A percentile compares a stretch with the other conserved stretches of the same genome.
Evolutionary conservation across 352 stramenopile genomes (phyloP).

Genomic region (Phytophthora palmivora): DNA sequence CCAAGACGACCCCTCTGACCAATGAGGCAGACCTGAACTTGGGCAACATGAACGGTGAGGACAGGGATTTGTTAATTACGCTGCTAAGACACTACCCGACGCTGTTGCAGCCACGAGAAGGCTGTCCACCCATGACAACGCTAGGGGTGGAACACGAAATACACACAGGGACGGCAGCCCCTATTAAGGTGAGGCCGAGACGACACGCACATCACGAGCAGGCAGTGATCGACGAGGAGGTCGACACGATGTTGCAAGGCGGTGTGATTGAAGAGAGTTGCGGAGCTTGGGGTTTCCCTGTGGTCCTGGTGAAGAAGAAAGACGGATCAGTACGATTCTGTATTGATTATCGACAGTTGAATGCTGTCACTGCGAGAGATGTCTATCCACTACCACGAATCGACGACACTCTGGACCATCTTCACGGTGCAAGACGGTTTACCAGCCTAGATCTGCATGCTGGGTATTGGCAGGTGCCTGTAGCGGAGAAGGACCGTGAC

Average conservation of each 20-base stretch:
- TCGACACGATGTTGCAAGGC: constrained; percentile 23
- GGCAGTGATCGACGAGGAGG: constrained; percentile 14
- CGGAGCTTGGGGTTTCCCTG: constrained; percentile 27
- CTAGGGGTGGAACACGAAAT: neutral
- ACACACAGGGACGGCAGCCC: neutral
- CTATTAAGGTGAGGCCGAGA: neutral
- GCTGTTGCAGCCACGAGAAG: neutral
- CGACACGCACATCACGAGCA: constrained; percentile 7
- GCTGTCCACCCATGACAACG: neutral
- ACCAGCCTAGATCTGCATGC: constrained; percentile 24
- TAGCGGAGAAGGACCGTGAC: constrained; percentile 10
- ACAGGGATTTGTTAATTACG: neutral
- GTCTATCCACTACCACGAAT: too few species aligned
- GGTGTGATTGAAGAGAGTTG: constrained; percentile 27
- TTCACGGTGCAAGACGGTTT: constrained; percentile 18
- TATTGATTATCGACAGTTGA: too few species aligned
- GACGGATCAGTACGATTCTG: too few species aligned
- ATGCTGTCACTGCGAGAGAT: too few species aligned
- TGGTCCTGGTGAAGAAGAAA: constrained; percentile 37
- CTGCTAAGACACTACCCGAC: neutral
- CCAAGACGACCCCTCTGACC: neutral
- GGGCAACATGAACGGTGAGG: neutral
- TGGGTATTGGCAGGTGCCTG: constrained; percentile 23
- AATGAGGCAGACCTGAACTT: neutral
- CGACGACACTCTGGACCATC: constrained; percentile 22